Evolutionary conservation across 139 green algal species (phyloP), one percentile per base, ranked within the genome.

Genomic region (Volvox africanus): DNA sequence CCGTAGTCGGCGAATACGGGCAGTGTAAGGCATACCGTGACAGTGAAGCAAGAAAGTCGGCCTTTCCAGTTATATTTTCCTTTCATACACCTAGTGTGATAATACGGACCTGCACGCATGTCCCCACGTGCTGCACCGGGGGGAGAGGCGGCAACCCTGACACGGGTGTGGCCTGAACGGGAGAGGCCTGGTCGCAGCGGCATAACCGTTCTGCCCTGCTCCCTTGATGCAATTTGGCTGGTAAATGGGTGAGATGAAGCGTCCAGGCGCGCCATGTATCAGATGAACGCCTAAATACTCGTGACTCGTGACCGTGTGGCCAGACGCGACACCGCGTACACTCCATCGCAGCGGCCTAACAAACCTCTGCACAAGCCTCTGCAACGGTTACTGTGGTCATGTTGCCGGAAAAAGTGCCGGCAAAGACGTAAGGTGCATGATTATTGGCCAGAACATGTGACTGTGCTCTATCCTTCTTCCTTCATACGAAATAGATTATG

Each of bases 91-190:
- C 5, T 5, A 55, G 5, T 55, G 44, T 55, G 44, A 55, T 55
- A 55, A 55, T 55, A 55, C 65, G 12, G 32, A 89, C 86, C 86
- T 90, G 86, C 0, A 90, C 86, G 50, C 86, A 90, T 2, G 86
- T 84, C 12, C 86, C 86, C 0, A 83, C 67, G 1, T 65, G 62
- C 28, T 55, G 80, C 16, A 89, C n/a, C 1, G 85, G 69, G 0
- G 71, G 36, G 33, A 88, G 62, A 28, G 83, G 83, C 6, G 67
- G 83, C 13, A 80, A 35, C 67, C 21, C 26, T 36, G 83, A 24
- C 61, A 26, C 24, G 24, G 22, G 13, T 61, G 32, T 61, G 14
- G 32, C 18, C 17, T 28, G 76, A 21, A 32, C 32, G 17, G 76
- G 17, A 36, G 30, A 61, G 19, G 32, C 11, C 30, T 9, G 32